Base-by-base conservation (phyloP, 176 grass and related monocot genomes). In the Olyra latifolia region DNA sequence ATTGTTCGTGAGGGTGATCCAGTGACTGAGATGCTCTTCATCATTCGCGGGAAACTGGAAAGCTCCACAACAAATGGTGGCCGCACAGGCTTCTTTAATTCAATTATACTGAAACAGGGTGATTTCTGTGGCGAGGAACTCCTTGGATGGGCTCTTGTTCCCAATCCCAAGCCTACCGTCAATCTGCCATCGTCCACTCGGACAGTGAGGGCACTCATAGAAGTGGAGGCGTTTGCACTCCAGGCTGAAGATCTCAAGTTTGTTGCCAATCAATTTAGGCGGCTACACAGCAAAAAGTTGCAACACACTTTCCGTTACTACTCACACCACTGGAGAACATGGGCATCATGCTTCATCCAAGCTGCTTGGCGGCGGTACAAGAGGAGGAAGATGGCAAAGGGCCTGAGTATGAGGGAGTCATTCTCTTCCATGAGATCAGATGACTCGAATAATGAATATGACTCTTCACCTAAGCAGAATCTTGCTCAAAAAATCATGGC, bases 1-100 rank as follows among this genome's bases (percentile, higher is more conserved):
- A 92, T 99, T 62, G 90, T 95, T n/a, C 88, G 96, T 30, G 96
- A 99, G 80, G 96, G 96, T 53, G 96, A 95, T 73, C 96, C 92
- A 0, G 96, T 99, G 80, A 88, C 88, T 24, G 96, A 99, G 75
- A 99, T 99, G 96, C 92, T 99, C 38, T 99, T 99, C 48, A 88
- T 99, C 78, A 93, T 99, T 72, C 96, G 96, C n/a, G 96, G 96
- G 20, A 93, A 92, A 50, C 62, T 99, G 20, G 96, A 99, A 22
- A 99, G 96, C 71, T 95, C 92, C 54, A 95, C 96, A 20, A 99
- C 96, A 28, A 95, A 99, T 62, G 96, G 92, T 24, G 96, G 96
- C 41, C 90, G 88, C 28, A 95, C 86, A 2, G 96, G 92, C 20
- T 99, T 99, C 66, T 99, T 99, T 67, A 99, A 99, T 81, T 91